phyloP scores from a whole-genome alignment of 805 yeast species.

The Babjeviella inositovora region DNA sequence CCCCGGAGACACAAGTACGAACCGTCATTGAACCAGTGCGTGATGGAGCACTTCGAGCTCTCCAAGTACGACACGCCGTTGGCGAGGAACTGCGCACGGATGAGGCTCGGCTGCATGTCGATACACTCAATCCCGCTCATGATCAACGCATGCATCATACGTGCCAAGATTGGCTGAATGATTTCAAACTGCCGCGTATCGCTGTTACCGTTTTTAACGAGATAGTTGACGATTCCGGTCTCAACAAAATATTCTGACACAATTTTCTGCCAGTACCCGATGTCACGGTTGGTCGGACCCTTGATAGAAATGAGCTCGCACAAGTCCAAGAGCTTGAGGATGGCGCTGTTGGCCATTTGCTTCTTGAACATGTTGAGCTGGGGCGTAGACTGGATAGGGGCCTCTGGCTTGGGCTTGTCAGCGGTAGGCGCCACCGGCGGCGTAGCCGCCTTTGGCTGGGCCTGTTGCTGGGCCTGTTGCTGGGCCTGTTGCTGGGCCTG shows the following conservation, averaged over 20 bases:
- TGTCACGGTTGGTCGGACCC: conserved; percentile 21
- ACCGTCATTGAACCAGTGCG: conserved; percentile 51
- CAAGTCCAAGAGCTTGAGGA: conserved; percentile 30
- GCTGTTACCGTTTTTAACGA: conserved; percentile 20
- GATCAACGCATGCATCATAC: conserved; percentile 35
- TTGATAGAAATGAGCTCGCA: conserved; percentile 26
- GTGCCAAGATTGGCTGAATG: conserved; percentile 46
- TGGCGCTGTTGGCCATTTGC: conserved; percentile 28
- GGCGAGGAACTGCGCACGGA: conserved; percentile 34
- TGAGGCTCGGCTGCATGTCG: conserved; percentile 29
- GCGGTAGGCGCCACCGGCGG: no score
- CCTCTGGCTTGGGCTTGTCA: conserved; percentile 3
- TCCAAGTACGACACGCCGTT: conserved; percentile 38
- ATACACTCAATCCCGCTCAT: conserved; percentile 32
- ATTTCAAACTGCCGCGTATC: conserved; percentile 48
- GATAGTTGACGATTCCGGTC: conserved; percentile 26
- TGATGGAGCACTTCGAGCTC: conserved; percentile 28
- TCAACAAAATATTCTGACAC: conserved; percentile 36
- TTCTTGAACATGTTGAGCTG: conserved; percentile 8
- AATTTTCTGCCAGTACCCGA: conserved; percentile 32
- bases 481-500: conserved; percentile 2
- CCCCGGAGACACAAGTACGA: conserved; percentile 50
- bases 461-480: conserved; percentile 3
- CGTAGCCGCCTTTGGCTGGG: no score
- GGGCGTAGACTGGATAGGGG: conserved; percentile 3